phyloP scores from a whole-genome alignment of 106 monocot genomes.

The Dendrobium chrysotoxum region DNA sequence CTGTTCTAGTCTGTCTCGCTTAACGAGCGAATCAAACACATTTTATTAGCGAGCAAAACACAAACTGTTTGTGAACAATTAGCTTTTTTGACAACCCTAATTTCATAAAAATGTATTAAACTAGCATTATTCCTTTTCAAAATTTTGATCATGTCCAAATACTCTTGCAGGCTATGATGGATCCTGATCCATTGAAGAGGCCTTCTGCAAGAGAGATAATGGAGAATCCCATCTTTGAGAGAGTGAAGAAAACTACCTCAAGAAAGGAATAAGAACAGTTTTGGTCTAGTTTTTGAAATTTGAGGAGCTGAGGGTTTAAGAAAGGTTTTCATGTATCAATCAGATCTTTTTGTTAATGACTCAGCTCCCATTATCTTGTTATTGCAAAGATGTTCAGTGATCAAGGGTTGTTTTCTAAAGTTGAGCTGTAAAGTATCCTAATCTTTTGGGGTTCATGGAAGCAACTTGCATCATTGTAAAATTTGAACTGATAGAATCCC shows the following conservation, averaged over 20 bases:
- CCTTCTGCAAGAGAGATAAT: conserved; percentile 79
- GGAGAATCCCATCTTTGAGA: conserved; percentile 56
- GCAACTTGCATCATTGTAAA: too few species aligned
- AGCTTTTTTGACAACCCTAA: not conserved
- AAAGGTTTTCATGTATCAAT: not conserved
- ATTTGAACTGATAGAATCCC: too few species aligned
- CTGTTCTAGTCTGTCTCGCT: not conserved
- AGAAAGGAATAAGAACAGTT: not conserved
- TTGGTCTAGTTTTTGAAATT: not conserved
- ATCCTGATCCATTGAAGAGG: conserved; percentile 74
- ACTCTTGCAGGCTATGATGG: conserved; percentile 79
- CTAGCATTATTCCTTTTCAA: too few species aligned
- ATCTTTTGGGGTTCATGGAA: not conserved
- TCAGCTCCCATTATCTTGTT: not conserved
- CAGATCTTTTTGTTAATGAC: not conserved
- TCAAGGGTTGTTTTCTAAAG: too few species aligned
- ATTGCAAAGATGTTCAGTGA: not conserved
- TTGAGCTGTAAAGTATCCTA: not conserved
- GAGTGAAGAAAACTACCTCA: not conserved
- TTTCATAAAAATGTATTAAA: too few species aligned
- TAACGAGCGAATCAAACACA: not conserved
- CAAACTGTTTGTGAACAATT: not conserved
- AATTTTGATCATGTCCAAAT: not conserved
- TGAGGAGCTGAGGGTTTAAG: not conserved
- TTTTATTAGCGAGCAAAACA: too few species aligned